Evolutionary conservation across 129 eudicot species (phyloP).

Genomic region (Deinandra increscens): DNA sequence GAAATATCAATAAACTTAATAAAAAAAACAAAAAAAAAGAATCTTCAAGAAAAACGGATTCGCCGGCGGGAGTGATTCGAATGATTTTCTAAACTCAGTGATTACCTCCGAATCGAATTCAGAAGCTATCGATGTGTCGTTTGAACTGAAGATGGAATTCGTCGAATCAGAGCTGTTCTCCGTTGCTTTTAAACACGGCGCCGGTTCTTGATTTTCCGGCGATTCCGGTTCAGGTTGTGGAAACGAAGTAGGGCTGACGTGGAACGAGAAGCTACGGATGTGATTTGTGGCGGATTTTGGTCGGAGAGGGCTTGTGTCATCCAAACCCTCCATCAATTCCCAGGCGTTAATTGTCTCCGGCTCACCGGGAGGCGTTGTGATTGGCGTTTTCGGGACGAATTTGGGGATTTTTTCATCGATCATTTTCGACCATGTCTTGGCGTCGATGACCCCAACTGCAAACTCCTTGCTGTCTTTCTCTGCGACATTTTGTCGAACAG

Average conservation of each 20-base stretch:
- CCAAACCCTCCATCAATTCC: slow-evolving; percentile 96
- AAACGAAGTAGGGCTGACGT: slow-evolving; percentile 33
- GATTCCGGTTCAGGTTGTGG: slow-evolving; percentile 19
- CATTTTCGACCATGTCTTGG: slow-evolving; percentile 91
- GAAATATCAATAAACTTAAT: no score
- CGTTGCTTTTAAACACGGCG: no score
- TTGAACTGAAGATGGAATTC: no score
- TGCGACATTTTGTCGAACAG: slow-evolving; percentile 5
- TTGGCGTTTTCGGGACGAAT: slow-evolving; percentile 64
- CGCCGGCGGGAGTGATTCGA: no score
- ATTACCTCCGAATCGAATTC: no score
- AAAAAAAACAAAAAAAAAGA: no score
- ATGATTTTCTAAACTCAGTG: no score
- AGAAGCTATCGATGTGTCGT: no score
- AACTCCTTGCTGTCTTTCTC: slow-evolving; percentile 33
- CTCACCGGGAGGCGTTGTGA: slow-evolving; percentile 82
- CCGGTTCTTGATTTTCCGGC: slow-evolving; percentile 9
- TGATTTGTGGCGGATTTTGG: slow-evolving; percentile 33
- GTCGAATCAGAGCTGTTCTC: no score
- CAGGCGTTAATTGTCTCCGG: slow-evolving; percentile 86
- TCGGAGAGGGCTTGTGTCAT: slow-evolving; percentile 70
- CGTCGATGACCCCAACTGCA: slow-evolving; percentile 61
- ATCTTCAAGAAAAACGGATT: no score
- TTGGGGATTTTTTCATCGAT: no score
- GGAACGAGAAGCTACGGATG: slow-evolving; percentile 69